A percentile compares a stretch with the other conserved stretches of the same genome.
Conservation (phyloP, 148 eudicot genomes). For the Mesembryanthemum crystallinum region DNA sequence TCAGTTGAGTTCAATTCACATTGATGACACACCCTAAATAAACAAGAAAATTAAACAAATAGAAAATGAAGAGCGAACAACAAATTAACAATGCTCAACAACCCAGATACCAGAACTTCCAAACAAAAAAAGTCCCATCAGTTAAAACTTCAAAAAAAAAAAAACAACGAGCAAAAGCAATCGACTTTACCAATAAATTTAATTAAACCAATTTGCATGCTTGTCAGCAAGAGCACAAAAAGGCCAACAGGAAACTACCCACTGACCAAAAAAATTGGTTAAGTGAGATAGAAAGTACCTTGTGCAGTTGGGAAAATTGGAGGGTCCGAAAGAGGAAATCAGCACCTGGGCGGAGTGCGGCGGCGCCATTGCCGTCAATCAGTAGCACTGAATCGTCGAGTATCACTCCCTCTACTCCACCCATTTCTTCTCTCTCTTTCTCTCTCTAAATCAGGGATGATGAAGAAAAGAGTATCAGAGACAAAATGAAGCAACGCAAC, state of each 20-base stretch:
- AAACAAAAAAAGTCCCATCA: not conserved
- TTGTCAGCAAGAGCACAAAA: not conserved
- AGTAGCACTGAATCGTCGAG: conserved; percentile 47
- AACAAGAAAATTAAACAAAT: not conserved
- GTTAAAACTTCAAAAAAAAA: not conserved
- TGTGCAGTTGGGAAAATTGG: conserved; percentile 58
- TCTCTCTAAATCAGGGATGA: no score
- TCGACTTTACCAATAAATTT: not conserved
- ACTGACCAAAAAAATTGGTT: not conserved
- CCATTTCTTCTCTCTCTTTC: conserved; percentile 25
- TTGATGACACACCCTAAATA: no score
- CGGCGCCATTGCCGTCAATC: conserved; percentile 15
- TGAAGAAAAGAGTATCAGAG: no score
- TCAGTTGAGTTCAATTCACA: no score
- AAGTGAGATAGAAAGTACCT: conserved; percentile 29
- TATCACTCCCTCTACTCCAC: conserved; percentile 47
- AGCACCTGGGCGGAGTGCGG: conserved; percentile 41
- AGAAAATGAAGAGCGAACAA: not conserved
- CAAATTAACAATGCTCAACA: not conserved
- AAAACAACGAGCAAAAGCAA: not conserved
- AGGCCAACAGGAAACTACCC: not conserved
- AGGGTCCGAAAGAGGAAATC: conserved; percentile 53
- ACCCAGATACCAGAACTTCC: not conserved
- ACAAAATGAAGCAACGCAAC: no score
- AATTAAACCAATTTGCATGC: not conserved